phyloP scores from a whole-genome alignment of 495 filamentous ascomycete species.

The Penicillium riverlandense region DNA sequence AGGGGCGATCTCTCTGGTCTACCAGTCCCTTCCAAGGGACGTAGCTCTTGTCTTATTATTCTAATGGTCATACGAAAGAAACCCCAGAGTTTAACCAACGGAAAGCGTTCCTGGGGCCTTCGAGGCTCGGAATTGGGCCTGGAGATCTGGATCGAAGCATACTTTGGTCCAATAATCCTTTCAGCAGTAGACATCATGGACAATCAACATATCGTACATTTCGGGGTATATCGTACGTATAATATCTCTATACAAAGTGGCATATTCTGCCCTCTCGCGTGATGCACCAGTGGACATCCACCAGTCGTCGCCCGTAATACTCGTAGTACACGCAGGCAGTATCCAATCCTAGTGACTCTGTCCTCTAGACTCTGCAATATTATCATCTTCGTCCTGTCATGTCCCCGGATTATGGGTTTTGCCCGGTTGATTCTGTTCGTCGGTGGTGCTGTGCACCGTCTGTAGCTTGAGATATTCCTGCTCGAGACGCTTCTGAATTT shows the following conservation, averaged over 20 bases:
- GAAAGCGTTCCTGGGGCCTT: too few relatives aligned
- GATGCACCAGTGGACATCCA: background rate
- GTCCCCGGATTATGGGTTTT: conserved; percentile 10
- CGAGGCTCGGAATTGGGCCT: too few relatives aligned
- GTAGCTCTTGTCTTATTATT: too few relatives aligned
- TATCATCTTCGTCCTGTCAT: conserved; percentile 1
- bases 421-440: conserved; percentile 9
- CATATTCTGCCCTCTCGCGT: conserved; percentile 1
- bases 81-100: too few relatives aligned
- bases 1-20: too few relatives aligned
- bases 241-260: conserved; percentile 5
- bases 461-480: conserved; percentile 88
- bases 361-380: too few relatives aligned
- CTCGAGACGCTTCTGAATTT: conserved; percentile 79
- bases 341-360: background rate
- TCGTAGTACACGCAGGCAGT: conserved; percentile 3
- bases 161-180: too few relatives aligned
- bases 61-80: too few relatives aligned
- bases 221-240: conserved; percentile 10
- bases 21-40: too few relatives aligned
- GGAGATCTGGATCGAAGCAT: too few relatives aligned
- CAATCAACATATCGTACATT: conserved; percentile 8
- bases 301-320: background rate
- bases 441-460: conserved; percentile 41
- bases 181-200: too few relatives aligned